These are phyloP conservation scores for Aspergillus incahuasiensis DNA, from an alignment of 495 filamentous ascomycete species.

Conservation along the genomic window DNA sequence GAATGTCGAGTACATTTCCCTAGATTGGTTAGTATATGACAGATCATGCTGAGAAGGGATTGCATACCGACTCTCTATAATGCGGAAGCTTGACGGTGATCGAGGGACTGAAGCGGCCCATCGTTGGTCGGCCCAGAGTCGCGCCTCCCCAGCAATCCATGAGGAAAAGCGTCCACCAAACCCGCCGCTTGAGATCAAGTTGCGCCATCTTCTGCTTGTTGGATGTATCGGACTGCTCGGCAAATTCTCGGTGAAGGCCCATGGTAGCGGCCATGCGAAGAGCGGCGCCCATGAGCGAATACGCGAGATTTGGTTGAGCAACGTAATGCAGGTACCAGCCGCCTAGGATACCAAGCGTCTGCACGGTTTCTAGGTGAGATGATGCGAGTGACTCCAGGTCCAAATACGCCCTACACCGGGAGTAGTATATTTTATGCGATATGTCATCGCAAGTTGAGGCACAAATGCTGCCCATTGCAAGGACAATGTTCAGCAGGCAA, in stretches of 20 bases:
- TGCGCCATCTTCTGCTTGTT: constrained; percentile 29
- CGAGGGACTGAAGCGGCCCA: constrained; percentile 68
- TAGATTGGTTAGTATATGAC: constrained; percentile 32
- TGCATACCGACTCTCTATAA: constrained; percentile 49
- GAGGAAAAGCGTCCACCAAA: constrained; percentile 79
- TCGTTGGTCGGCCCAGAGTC: constrained; percentile 71
- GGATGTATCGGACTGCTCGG: constrained; percentile 34
- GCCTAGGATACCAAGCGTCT: constrained; percentile 65
- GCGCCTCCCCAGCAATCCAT: constrained; percentile 76
- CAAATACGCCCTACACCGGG: constrained; percentile 63
- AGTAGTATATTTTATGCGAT: constrained; percentile 69
- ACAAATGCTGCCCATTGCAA: constrained; percentile 72
- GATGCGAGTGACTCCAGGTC: constrained; percentile 56
- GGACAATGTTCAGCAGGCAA: constrained; percentile 72
- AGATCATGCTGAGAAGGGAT: not conserved
- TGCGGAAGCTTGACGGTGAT: constrained; percentile 70
- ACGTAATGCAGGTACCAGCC: constrained; percentile 79
- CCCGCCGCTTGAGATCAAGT: constrained; percentile 59
- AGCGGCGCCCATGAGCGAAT: constrained; percentile 37
- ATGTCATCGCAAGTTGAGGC: constrained; percentile 65
- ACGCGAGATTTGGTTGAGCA: constrained; percentile 71
- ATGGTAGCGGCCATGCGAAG: constrained; percentile 44
- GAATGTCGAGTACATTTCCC: constrained; percentile 51
- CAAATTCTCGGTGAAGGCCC: constrained; percentile 70
- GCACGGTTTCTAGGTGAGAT: constrained; percentile 61